Conservation (phyloP, 768 basidiomycete genomes). For the Suillus hirtellus region DNA sequence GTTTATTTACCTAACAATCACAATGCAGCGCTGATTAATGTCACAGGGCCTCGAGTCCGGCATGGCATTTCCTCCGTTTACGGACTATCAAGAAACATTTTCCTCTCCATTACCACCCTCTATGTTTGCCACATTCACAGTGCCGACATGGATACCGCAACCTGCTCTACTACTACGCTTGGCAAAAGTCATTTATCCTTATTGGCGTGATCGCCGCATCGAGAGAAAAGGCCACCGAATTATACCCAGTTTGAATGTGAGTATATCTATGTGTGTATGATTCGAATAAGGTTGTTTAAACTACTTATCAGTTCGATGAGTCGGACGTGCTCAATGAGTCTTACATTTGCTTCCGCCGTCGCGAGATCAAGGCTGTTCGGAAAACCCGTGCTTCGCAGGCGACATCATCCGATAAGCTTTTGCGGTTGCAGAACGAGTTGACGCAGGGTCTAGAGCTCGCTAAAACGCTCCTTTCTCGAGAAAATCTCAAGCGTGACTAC, state of each 20-base stretch:
- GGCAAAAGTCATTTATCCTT: slow-evolving; percentile 76
- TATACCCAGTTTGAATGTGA: slow-evolving; percentile 85
- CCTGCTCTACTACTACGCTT: slow-evolving; percentile 63
- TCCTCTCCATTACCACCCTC: slow-evolving; percentile 57
- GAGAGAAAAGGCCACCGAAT: slow-evolving; percentile 82
- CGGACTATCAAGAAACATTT: slow-evolving; percentile 72
- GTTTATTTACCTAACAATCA: slow-evolving; percentile 26
- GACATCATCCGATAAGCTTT: slow-evolving; percentile 85
- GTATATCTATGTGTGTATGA: slow-evolving; percentile 26
- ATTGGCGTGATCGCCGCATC: slow-evolving; percentile 86
- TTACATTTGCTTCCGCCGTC: slow-evolving; percentile 94
- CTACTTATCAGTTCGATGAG: slow-evolving; percentile 70
- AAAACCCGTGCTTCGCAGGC: slow-evolving; percentile 93
- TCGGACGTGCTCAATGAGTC: slow-evolving; percentile 88
- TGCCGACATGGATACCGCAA: slow-evolving; percentile 70
- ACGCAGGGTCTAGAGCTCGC: slow-evolving; percentile 47
- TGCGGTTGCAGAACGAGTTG: slow-evolving; percentile 79
- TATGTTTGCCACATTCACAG: slow-evolving; percentile 65
- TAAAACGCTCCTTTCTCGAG: too few relatives aligned
- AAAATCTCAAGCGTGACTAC: slow-evolving; percentile 41
- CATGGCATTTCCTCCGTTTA: slow-evolving; percentile 69
- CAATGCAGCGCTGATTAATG: slow-evolving; percentile 6
- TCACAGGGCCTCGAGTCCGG: slow-evolving; percentile 64
- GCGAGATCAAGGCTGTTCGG: slow-evolving; percentile 90
- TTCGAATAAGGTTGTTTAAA: slow-evolving; percentile 6